Base-by-base conservation (phyloP, 1,284 basidiomycete genomes). In the Pyrrhoderma noxium region DNA sequence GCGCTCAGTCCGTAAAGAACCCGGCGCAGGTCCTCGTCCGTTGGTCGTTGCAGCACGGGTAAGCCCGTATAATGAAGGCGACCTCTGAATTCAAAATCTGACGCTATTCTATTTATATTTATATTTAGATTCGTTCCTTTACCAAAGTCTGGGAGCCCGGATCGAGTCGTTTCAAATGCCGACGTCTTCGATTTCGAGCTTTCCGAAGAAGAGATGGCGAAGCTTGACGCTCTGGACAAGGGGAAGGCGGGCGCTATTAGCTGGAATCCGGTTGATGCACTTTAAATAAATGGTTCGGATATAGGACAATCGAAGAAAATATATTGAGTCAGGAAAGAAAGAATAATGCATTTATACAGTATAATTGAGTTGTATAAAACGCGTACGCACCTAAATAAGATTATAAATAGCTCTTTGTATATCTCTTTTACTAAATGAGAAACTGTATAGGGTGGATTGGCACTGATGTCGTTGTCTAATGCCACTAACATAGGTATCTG, bases 171-270 rank as follows among this genome's bases (percentile, higher is more conserved):
- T 37, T 79, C 79, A 16, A 93, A 93, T 57, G 66, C 79, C 0
- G 63, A 82, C 18, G 64, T 92, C 1, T 89, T 79, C 55, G 79
- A 84, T 61, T 93, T 92, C 60, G 74, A 75, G 50, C 71, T 93
- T 14, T 65, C 65, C 45, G 60, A 67, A 5, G 76, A 77, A 38
- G 87, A 92, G 56, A 80, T 92, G 75, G 56, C 57, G 1, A 64
- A 64, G 35, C 65, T 92, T 8, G 78, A 89, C 59, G 68, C 60
- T 0, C 68, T 90, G 3, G 85, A 90, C 62, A 63, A 69, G 38
- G 88, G 83, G 2, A 71, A 75, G 51, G 72, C 67, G 0, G 86
- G 86, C 8, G 75, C 77, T 8, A 63, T 82, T 40, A 80, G 76
- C 48, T 89, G 86, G 86, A 86, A 89, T 60, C 85, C 85, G 8